These are phyloP conservation scores for Scheffersomyces titani DNA, from an alignment of 1,139 yeast genomes.

Conservation along the genomic window DNA sequence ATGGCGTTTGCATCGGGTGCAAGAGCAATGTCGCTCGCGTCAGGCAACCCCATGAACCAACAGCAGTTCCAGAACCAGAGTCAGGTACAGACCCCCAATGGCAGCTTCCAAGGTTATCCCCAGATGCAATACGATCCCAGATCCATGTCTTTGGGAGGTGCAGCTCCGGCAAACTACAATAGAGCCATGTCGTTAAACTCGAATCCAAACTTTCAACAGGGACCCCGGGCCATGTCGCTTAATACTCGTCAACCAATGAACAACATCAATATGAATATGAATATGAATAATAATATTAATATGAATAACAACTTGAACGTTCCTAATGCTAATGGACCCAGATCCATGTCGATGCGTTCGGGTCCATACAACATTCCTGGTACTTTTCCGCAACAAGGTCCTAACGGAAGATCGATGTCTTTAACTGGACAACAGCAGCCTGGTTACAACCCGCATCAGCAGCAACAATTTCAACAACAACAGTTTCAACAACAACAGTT, in stretches of 20 bases:
- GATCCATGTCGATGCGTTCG: slow-evolving; percentile 9
- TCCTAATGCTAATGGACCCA: slow-evolving; percentile 7
- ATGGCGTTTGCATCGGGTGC: slow-evolving; percentile 51
- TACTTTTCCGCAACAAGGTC: background rate
- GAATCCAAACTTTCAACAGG: slow-evolving; percentile 6
- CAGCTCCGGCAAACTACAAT: slow-evolving; percentile 13
- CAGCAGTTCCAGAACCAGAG: slow-evolving; percentile 17
- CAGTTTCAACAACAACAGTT: background rate
- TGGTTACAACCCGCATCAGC: background rate
- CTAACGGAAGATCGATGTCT: slow-evolving; percentile 4
- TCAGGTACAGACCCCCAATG: slow-evolving; percentile 16
- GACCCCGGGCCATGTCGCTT: slow-evolving; percentile 32
- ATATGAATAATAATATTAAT: background rate
- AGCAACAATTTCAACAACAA: background rate
- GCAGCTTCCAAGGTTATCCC: slow-evolving; percentile 9
- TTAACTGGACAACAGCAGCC: slow-evolving; percentile 1
- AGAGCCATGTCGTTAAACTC: slow-evolving; percentile 24
- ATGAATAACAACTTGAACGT: slow-evolving; percentile 3
- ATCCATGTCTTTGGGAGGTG: slow-evolving; percentile 57
- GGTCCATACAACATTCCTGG: background rate
- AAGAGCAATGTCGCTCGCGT: slow-evolving; percentile 44
- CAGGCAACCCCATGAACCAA: slow-evolving; percentile 37
- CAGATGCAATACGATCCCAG: slow-evolving; percentile 35
- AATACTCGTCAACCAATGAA: slow-evolving; percentile 11
- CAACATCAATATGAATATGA: background rate